phyloP scores from a whole-genome alignment of 352 stramenopile species.

The Globisporangium acanthophoron region DNA sequence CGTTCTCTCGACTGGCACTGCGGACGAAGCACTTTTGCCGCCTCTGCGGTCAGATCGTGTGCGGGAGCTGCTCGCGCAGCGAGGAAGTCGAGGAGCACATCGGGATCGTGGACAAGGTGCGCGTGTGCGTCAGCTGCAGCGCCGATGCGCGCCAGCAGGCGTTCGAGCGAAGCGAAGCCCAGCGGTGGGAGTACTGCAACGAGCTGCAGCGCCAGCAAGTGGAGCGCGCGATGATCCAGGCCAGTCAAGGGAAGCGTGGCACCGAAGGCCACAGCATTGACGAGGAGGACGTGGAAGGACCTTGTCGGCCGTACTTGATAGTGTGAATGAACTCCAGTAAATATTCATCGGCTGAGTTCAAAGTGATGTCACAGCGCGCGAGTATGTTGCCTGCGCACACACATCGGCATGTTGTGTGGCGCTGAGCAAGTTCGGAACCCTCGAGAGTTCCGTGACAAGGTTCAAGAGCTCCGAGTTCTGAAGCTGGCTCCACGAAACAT shows the following conservation, averaged over 20 bases:
- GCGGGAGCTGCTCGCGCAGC: constrained; percentile 25
- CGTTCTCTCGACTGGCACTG: constrained; percentile 9
- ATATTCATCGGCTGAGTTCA: not conserved
- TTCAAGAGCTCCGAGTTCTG: too few species aligned
- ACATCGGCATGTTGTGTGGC: too few species aligned
- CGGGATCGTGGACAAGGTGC: constrained; percentile 28
- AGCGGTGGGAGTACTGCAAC: too few species aligned
- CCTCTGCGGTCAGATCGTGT: constrained; percentile 33
- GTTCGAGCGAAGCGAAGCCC: constrained; percentile 13
- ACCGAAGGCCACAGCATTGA: not conserved
- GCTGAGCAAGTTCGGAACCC: too few species aligned
- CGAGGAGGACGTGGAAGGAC: not conserved
- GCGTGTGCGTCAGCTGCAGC: constrained; percentile 38
- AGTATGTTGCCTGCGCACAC: too few species aligned
- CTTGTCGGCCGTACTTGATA: constrained; percentile 6
- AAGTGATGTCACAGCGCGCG: not conserved
- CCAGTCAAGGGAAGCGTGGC: not conserved
- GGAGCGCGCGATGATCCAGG: not conserved
- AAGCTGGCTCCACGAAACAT: too few species aligned
- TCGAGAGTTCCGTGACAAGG: too few species aligned
- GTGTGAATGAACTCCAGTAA: not conserved
- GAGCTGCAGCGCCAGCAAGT: not conserved
- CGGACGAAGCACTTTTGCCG: constrained; percentile 25
- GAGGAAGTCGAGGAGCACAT: constrained; percentile 38
- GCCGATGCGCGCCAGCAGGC: constrained; percentile 21